Evolutionary conservation across 2,329 filamentous ascomycete species (phyloP), one percentile per base, ranked within the genome.

Genomic region (Davidsoniella australis): DNA sequence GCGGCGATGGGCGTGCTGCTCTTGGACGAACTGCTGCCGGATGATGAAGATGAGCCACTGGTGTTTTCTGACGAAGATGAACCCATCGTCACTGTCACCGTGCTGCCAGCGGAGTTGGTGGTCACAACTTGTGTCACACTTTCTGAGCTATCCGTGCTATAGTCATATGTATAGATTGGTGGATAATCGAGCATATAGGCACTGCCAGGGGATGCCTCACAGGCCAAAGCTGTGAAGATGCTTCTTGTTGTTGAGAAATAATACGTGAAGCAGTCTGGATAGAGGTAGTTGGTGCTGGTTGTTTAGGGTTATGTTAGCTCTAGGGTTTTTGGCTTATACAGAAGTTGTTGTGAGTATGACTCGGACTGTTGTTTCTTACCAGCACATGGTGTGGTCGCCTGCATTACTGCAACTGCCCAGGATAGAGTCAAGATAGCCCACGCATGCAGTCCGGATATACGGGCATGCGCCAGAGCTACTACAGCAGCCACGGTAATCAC

Each of bases 351-450:
- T 26, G 26, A 16, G 48, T 29, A 39, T 50, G 40, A 43, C 57
- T 14, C 12, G 24, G 37, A 14, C 14, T 23, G 39, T 9, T 2
- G 6, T 7, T 4, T 16, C 50, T 44, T 56, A 64, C 62, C 63
- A 64, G 58, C 62, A 64, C 14, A 64, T 53, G 2, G 62, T 64
- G 44, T 63, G 61, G 44, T 63, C 59, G 3, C 55, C 51, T 3
- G 57, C 54, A 7, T 58, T 53, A 20, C 58, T 49, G 45, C 62
- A 64, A 6, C 50, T 46, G 4, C 58, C 58, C 2, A 52, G 48
- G 2, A 43, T n/a, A 16, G 58, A 59, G n/a, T 54, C 53, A 4
- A 47, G 39, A 39, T 59, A 63, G 56, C 60, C 54, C 47, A 64
- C 55, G 33, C 63, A 64, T 2, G 54, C 55, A 12, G 62, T 64